Conservation (phyloP, 1,284 basidiomycete species). For the Cutaneotrichosporon daszewskae region DNA sequence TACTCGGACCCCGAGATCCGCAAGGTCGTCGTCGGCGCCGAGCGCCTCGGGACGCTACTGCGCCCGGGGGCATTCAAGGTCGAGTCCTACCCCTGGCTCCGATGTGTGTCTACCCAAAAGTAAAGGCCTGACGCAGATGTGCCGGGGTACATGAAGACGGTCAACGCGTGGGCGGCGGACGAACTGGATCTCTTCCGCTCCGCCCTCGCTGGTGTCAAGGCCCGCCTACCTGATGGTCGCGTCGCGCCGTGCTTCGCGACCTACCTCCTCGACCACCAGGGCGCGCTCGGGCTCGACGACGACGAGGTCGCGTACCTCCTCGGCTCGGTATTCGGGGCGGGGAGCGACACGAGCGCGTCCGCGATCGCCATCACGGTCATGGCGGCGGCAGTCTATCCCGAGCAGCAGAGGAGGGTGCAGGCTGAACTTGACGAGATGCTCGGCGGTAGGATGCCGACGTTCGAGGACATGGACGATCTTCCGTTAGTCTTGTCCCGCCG, state of each 20-base stretch:
- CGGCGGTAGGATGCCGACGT: slow-evolving; percentile 5
- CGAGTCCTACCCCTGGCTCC: slow-evolving; percentile 56
- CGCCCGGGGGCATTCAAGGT: slow-evolving; percentile 58
- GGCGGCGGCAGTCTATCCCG: slow-evolving; percentile 60
- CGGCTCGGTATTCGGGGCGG: slow-evolving; percentile 12
- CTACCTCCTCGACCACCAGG: slow-evolving; percentile 1
- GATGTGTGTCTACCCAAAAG: slow-evolving; percentile 25
- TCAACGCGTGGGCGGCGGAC: slow-evolving; percentile 55
- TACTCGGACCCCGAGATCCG: slow-evolving; percentile 58
- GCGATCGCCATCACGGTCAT: slow-evolving; percentile 57
- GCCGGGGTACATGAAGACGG: slow-evolving; percentile 56
- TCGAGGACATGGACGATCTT: slow-evolving; percentile 7
- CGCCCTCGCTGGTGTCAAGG: slow-evolving; percentile 51
- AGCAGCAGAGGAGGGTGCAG: slow-evolving; percentile 56
- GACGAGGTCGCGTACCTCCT: slow-evolving; percentile 21
- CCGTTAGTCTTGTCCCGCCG: neutral
- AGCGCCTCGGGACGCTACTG: slow-evolving; percentile 53
- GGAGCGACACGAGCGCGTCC: slow-evolving; percentile 50
- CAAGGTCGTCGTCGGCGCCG: slow-evolving; percentile 53
- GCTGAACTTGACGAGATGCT: slow-evolving; percentile 56
- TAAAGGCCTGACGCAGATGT: slow-evolving; percentile 38
- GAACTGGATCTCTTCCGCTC: slow-evolving; percentile 56
- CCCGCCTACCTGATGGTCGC: slow-evolving; percentile 21
- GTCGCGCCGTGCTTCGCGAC: slow-evolving; percentile 6
- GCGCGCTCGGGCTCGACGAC: slow-evolving; percentile 3